phyloP scores from a whole-genome alignment of 2,329 filamentous ascomycete genomes.

The Xylaria sp. region DNA sequence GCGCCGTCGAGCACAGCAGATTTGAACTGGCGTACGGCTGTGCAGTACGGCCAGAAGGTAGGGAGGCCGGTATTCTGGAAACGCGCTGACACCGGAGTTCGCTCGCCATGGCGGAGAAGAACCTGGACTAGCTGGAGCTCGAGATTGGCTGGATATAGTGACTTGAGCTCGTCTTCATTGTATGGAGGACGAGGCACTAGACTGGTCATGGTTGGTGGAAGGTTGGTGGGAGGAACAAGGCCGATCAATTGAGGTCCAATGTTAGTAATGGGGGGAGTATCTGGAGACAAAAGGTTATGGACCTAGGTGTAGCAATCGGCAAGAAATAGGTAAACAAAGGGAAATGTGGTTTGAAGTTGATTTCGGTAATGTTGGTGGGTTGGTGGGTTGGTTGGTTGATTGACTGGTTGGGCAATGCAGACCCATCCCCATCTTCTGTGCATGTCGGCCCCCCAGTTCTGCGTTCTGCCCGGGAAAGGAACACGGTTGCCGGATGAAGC shows the following conservation, averaged over 20 bases:
- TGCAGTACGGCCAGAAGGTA: slow-evolving; percentile 89
- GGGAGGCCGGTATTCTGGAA: slow-evolving; percentile 79
- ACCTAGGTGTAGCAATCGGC: background rate
- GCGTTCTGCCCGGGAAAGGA: too few species aligned
- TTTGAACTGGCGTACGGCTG: slow-evolving; percentile 72
- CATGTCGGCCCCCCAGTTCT: too few species aligned
- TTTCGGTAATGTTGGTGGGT: too few species aligned
- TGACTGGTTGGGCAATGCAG: too few species aligned
- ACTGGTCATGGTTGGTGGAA: slow-evolving; percentile 73
- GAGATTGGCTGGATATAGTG: slow-evolving; percentile 80
- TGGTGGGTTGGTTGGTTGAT: too few species aligned
- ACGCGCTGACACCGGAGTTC: slow-evolving; percentile 84
- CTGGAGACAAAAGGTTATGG: background rate
- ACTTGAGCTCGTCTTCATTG: slow-evolving; percentile 76
- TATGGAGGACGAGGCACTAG: slow-evolving; percentile 78
- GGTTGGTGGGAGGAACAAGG: too few species aligned
- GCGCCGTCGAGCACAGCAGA: slow-evolving; percentile 54
- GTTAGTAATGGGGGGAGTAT: background rate
- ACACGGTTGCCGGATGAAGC: too few species aligned
- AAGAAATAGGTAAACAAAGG: too few species aligned
- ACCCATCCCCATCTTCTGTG: too few species aligned
- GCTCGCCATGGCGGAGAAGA: slow-evolving; percentile 78
- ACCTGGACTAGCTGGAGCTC: slow-evolving; percentile 91
- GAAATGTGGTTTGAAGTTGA: too few species aligned
- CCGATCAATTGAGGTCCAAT: background rate